Base-by-base conservation (phyloP, 257 asterid species). In the Ballota nigra region DNA sequence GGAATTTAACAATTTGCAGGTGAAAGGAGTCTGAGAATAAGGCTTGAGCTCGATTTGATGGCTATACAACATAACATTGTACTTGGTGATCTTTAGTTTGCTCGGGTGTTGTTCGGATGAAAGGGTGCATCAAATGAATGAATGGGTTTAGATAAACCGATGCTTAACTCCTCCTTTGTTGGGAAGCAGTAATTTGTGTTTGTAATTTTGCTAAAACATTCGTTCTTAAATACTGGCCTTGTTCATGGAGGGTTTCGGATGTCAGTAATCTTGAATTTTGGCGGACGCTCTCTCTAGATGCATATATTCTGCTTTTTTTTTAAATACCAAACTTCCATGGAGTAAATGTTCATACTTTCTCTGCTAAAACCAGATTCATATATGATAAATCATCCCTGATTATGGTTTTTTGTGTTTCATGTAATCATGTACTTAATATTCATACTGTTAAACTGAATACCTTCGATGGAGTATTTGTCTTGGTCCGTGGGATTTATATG, bases 1-100 rank as follows among this genome's bases (percentile, higher is more conserved):
- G 36, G 24, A 49, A 53, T 40, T 43, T n/a, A 40, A 59, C 11
- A 41, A 70, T 38, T 31, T 77, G 63, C 81, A 77, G 81, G 69
- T 70, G 81, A 77, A 63, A 64, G 76, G 53, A 45, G 73, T 49
- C 64, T 63, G 80, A 70, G 63, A 53, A 63, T 55, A 34, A 63
- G 68, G 55, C 63, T 33, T 3, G 51, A 63, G 60, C 60, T 59
- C 34, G 40, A 66, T 62, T 28, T 22, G 73, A 53, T 53, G 62
- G 72, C 63, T 55, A 22, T 8, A 0, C 47, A 3, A 5, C 19
- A 41, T 62, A 69, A 38, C 40, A 34, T 28, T 36, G 38, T 38
- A 19, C 57, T 38, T 76, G 70, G 71, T 59, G 52, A 41, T 38
- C 36, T 1, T 24, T 36, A 16, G 10, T 72, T 45, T 7, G 31